Percentiles rank a stretch among this genome's conserved stretches.
These are phyloP conservation scores for Suhomyces wounanorum DNA, from an alignment of 1,139 yeast species.

Conservation along the genomic window DNA sequence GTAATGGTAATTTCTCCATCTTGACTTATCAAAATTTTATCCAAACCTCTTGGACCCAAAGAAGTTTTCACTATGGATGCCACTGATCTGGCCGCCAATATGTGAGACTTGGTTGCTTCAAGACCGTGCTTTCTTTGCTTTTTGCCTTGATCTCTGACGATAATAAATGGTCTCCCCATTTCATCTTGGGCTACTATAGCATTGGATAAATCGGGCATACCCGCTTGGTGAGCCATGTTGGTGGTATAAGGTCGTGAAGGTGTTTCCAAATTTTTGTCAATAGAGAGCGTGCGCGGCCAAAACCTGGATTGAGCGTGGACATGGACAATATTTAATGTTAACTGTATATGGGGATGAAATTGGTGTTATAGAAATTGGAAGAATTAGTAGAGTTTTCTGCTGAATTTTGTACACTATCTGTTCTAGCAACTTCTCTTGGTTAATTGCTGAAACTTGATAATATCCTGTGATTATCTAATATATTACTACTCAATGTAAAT, in stretches of 20 bases:
- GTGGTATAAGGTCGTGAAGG: conserved; percentile 1
- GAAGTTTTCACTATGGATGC: conserved; percentile 91
- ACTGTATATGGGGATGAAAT: too few species aligned
- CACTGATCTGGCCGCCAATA: conserved; percentile 93
- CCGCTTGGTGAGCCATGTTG: conserved; percentile 32
- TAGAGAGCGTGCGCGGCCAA: conserved; percentile 4
- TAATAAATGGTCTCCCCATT: conserved; percentile 97
- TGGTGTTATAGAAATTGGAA: too few species aligned
- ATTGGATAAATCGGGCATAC: conserved; percentile 92
- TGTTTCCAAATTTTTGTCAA: conserved; percentile 6
- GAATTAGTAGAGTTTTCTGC: too few species aligned
- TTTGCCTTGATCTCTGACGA: conserved; percentile 94
- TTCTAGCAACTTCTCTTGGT: too few species aligned
- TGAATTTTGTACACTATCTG: too few species aligned
- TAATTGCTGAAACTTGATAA: too few species aligned
- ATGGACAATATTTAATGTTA: not conserved
- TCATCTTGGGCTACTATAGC: conserved; percentile 99
- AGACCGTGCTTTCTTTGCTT: conserved; percentile 90
- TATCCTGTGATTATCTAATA: too few species aligned
- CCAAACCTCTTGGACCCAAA: conserved; percentile 97
- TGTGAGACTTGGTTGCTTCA: conserved; percentile 94
- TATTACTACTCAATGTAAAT: too few species aligned
- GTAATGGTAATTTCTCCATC: conserved; percentile 98
- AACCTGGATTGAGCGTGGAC: not conserved
- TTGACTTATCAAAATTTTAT: conserved; percentile 86